Conservation (phyloP, 75 land plant species). For the Gnetum montanum region DNA sequence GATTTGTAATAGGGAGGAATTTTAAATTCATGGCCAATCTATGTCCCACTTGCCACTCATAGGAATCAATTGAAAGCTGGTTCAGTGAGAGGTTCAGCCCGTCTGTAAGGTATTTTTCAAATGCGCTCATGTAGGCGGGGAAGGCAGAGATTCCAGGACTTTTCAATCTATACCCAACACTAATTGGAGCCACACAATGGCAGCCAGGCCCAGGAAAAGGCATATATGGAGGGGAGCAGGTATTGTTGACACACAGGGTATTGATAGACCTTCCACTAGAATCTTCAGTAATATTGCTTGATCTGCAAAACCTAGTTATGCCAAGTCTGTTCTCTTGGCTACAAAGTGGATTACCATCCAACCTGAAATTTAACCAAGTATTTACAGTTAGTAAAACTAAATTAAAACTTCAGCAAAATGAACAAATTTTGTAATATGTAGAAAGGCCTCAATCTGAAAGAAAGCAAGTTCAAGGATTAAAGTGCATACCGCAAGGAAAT, state of each 20-base stretch:
- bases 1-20: constrained; percentile 31
- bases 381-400: neutral
- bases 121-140: constrained; percentile 18
- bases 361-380: constrained; percentile 13
- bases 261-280: neutral
- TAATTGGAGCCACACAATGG: constrained; percentile 29
- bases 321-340: constrained; percentile 6
- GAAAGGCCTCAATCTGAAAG: neutral
- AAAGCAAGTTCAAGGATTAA: neutral
- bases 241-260: constrained; percentile 8
- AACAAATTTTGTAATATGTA: neutral
- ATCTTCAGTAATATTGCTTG: neutral
- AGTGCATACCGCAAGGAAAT: constrained; percentile 38
- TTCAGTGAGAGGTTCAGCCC: constrained; percentile 28
- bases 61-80: constrained; percentile 30
- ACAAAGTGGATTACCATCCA: constrained; percentile 32
- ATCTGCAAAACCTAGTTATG: constrained; percentile 7
- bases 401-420: neutral
- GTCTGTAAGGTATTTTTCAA: constrained; percentile 30
- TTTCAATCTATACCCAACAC: constrained; percentile 51
- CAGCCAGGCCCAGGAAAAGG: constrained; percentile 15
- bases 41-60: constrained; percentile 49
- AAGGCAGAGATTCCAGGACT: constrained; percentile 72
- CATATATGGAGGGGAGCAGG: constrained; percentile 4
- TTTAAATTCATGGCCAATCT: constrained; percentile 53